phyloP scores from a whole-genome alignment of 805 yeast species.

The Brettanomyces naardenensis region DNA sequence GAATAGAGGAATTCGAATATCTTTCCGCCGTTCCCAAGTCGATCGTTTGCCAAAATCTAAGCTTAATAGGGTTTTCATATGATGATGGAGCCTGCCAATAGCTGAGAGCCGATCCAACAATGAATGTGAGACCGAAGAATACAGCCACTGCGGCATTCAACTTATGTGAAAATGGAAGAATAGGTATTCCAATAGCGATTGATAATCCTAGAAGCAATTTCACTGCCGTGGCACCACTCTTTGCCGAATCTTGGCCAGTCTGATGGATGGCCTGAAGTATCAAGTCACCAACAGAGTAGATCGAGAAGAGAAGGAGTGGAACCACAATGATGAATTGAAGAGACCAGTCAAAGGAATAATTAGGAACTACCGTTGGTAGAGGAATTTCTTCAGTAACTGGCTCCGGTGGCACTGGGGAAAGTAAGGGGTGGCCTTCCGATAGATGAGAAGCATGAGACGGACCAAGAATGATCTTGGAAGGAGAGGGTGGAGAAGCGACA shows the following conservation, averaged over 20 bases:
- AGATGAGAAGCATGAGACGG: too few relatives aligned
- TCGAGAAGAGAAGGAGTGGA: constrained; percentile 51
- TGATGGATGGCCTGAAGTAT: constrained; percentile 60
- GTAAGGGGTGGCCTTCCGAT: neutral
- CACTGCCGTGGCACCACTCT: constrained; percentile 33
- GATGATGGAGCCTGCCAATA: constrained; percentile 51
- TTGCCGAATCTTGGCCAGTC: constrained; percentile 58
- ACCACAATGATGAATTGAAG: constrained; percentile 62
- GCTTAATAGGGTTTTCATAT: constrained; percentile 55
- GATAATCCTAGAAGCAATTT: constrained; percentile 27
- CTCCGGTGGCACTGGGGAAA: constrained; percentile 10
- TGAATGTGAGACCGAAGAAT: constrained; percentile 30
- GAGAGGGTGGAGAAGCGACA: neutral
- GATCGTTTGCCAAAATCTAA: constrained; percentile 59
- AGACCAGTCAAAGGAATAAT: constrained; percentile 68
- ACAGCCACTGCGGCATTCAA: constrained; percentile 47
- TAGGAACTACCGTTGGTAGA: neutral
- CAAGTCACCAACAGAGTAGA: constrained; percentile 49
- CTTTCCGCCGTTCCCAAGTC: constrained; percentile 30
- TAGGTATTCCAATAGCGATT: constrained; percentile 36
- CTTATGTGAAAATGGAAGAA: constrained; percentile 64
- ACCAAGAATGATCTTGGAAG: neutral
- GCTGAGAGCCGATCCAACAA: constrained; percentile 31
- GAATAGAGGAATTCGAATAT: constrained; percentile 1
- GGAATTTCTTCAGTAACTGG: constrained; percentile 7